Percentiles rank a stretch among this genome's conserved stretches.
These are phyloP conservation scores for Daldinia sp. DNA, from an alignment of 2,329 filamentous ascomycete genomes.

Conservation along the genomic window DNA sequence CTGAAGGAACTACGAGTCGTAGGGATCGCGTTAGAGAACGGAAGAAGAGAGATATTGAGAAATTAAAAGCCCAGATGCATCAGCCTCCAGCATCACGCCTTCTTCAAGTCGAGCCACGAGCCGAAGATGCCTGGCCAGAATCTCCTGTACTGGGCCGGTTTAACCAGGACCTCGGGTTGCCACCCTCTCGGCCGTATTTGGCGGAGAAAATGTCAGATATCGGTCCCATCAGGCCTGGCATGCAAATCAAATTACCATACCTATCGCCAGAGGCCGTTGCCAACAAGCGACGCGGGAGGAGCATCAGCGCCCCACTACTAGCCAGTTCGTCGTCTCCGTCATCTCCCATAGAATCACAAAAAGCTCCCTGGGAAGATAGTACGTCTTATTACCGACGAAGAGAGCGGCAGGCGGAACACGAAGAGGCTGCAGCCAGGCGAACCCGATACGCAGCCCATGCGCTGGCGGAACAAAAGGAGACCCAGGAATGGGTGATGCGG, in stretches of 20 bases:
- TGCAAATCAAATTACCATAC: conserved; percentile 22
- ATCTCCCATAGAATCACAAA: conserved; percentile 14
- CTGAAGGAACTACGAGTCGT: conserved; percentile 30
- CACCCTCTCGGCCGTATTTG: conserved; percentile 8
- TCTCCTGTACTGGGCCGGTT: conserved; percentile 28
- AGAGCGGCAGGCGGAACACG: conserved; percentile 37
- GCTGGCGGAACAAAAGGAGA: conserved; percentile 45
- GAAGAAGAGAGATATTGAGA: conserved; percentile 46
- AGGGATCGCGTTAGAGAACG: conserved; percentile 44
- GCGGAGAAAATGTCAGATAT: conserved; percentile 28
- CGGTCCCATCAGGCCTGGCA: conserved; percentile 25
- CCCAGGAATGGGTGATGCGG: conserved; percentile 40
- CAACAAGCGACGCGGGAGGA: conserved; percentile 22
- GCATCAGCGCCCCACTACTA: conserved; percentile 17
- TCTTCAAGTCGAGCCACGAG: conserved; percentile 6
- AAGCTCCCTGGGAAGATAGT: conserved; percentile 22
- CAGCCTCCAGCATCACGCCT: conserved; percentile 17
- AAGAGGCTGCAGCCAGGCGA: conserved; percentile 36
- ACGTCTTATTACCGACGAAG: conserved; percentile 36
- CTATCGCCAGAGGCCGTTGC: conserved; percentile 13
- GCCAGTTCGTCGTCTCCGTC: conserved; percentile 35
- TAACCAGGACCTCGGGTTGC: neutral
- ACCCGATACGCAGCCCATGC: conserved; percentile 47
- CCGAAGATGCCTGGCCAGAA: conserved; percentile 21
- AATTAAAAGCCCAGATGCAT: conserved; percentile 26